Conservation (phyloP, 176 grass and related monocot species). For the Carex parvula region DNA sequence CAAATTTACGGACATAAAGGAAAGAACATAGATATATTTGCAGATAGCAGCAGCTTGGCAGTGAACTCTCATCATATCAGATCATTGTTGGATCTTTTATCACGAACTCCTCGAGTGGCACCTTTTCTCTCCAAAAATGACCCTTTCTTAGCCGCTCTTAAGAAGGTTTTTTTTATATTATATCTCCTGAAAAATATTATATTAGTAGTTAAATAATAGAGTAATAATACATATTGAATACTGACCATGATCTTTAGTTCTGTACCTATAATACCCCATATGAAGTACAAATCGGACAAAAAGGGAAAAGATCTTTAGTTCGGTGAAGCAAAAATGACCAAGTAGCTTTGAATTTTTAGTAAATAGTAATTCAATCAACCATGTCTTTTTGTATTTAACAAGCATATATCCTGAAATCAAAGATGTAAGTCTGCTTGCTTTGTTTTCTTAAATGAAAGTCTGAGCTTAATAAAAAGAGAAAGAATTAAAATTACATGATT, state of each 20-base stretch:
- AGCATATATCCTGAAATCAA: background rate
- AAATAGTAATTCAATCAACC: background rate
- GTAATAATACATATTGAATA: background rate
- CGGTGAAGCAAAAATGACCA: background rate
- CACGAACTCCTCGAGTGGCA: slow-evolving; percentile 84
- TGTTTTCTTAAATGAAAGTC: too few relatives aligned
- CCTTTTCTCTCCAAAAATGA: slow-evolving; percentile 92
- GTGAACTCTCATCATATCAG: slow-evolving; percentile 62
- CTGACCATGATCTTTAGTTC: slow-evolving; percentile 6
- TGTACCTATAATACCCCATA: background rate
- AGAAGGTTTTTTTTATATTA: slow-evolving; percentile 49
- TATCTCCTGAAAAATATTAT: slow-evolving; percentile 4
- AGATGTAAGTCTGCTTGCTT: background rate
- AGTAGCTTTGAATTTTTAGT: background rate
- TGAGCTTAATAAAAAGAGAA: background rate
- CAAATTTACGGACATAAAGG: slow-evolving; percentile 82
- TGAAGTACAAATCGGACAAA: background rate
- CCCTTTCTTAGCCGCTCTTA: slow-evolving; percentile 62
- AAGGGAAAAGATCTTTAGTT: background rate
- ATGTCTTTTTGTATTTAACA: background rate
- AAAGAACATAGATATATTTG: slow-evolving; percentile 82
- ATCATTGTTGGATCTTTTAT: slow-evolving; percentile 87
- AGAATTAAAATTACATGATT: background rate
- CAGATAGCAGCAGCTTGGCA: slow-evolving; percentile 78
- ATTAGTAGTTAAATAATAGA: background rate